phyloP scores from a whole-genome alignment of 495 filamentous ascomycete species.

The Immersiella caudata region DNA sequence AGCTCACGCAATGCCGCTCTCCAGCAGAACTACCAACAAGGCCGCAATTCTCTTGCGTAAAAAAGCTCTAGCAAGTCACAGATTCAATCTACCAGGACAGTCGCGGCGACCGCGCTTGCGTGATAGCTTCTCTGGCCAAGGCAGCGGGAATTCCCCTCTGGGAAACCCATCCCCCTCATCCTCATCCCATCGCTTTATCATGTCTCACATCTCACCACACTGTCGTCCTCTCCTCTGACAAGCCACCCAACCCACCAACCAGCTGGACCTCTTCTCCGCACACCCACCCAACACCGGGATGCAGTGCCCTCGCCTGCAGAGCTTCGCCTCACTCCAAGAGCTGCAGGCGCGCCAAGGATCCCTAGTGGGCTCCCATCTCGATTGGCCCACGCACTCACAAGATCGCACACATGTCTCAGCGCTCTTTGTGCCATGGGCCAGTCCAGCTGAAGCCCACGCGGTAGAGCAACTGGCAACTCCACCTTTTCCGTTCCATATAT shows the following conservation, averaged over 20 bases:
- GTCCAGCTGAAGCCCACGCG: conserved; percentile 27
- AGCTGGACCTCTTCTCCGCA: too few species aligned
- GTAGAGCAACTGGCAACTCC: background rate
- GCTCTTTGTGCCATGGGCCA: conserved; percentile 14
- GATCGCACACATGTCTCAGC: conserved; percentile 18
- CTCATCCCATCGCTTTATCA: background rate
- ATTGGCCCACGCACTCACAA: conserved; percentile 25
- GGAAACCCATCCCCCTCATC: background rate
- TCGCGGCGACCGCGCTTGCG: background rate
- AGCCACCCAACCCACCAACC: background rate
- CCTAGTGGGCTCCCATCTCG: conserved; percentile 1
- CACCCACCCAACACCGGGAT: background rate
- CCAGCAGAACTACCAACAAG: background rate
- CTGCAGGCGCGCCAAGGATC: conserved; percentile 13
- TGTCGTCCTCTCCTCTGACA: background rate
- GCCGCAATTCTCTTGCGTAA: background rate
- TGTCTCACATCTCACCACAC: background rate
- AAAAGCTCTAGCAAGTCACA: background rate
- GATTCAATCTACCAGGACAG: background rate
- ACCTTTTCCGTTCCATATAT: conserved; percentile 20
- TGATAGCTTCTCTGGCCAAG: background rate
- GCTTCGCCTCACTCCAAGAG: conserved; percentile 23
- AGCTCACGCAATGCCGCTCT: background rate
- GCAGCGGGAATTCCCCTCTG: conserved; percentile 1
- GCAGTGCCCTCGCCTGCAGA: conserved; percentile 10